phyloP scores from a whole-genome alignment of 306 rosid genomes.

The Ziziphus jujuba region DNA sequence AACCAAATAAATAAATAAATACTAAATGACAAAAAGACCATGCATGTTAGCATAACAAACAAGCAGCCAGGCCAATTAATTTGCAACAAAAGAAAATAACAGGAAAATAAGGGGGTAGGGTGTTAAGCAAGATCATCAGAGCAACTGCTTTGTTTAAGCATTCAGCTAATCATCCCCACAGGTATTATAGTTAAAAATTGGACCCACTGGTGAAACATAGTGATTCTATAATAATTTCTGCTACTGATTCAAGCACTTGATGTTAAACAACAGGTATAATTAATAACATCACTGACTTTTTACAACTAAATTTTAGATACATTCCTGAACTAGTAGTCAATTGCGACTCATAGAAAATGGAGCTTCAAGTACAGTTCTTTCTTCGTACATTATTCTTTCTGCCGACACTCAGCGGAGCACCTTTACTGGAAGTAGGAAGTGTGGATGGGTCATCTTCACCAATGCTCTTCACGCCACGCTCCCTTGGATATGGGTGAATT shows the following conservation, averaged over 20 bases:
- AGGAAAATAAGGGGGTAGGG: not conserved
- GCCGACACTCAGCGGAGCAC: slow-evolving; percentile 31
- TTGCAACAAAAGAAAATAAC: not conserved
- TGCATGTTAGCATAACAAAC: too few relatives aligned
- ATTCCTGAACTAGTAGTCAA: slow-evolving; percentile 37
- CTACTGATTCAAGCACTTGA: slow-evolving; percentile 10
- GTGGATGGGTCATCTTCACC: slow-evolving; percentile 34
- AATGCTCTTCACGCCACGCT: slow-evolving; percentile 50
- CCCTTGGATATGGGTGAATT: slow-evolving; percentile 84
- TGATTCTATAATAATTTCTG: slow-evolving; percentile 12
- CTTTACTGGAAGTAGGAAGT: slow-evolving; percentile 33
- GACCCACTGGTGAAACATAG: slow-evolving; percentile 30
- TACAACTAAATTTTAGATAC: slow-evolving; percentile 48
- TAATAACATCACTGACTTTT: slow-evolving; percentile 18
- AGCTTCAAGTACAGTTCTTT: slow-evolving; percentile 42
- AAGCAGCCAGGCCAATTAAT: not conserved
- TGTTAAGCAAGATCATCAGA: not conserved
- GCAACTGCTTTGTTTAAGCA: not conserved
- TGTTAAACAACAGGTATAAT: slow-evolving; percentile 27
- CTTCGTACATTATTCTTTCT: slow-evolving; percentile 48
- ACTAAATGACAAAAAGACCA: too few relatives aligned
- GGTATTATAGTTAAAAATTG: slow-evolving; percentile 35
- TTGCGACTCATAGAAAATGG: slow-evolving; percentile 11
- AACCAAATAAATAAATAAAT: too few relatives aligned
- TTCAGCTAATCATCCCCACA: slow-evolving; percentile 23